Evolutionary conservation across 2,329 filamentous ascomycete species (phyloP).

Genomic region (Ceratocystis cacaofunesta): DNA sequence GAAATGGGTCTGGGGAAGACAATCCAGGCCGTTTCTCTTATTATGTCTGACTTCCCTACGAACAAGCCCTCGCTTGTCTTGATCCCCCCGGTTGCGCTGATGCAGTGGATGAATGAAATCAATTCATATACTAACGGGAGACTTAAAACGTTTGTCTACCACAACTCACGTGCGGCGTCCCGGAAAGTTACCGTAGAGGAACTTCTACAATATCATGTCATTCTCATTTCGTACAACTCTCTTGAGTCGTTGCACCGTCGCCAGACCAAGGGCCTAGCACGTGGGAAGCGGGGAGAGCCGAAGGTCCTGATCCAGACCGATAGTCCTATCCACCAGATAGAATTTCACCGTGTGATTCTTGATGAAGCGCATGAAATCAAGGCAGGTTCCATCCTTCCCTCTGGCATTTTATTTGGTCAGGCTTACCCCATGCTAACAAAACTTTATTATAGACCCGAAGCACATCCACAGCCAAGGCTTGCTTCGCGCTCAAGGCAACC

Average conservation of each 20-base stretch:
- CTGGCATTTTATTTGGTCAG: not conserved
- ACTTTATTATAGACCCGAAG: conserved; percentile 44
- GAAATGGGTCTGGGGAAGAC: conserved; percentile 99
- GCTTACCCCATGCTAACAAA: not conserved
- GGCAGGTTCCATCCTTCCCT: conserved; percentile 25
- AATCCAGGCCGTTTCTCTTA: conserved; percentile 90
- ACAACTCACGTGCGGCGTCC: conserved; percentile 70
- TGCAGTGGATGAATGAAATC: conserved; percentile 87
- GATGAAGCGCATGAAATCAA: conserved; percentile 96
- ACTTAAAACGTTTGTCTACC: conserved; percentile 79
- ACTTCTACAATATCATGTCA: conserved; percentile 72
- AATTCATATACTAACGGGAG: conserved; percentile 70
- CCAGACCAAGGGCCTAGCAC: conserved; percentile 77
- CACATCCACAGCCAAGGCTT: conserved; percentile 86
- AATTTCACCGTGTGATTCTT: conserved; percentile 81
- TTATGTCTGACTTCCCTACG: conserved; percentile 93
- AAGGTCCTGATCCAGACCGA: not conserved
- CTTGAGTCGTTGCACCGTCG: conserved; percentile 86
- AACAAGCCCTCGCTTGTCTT: conserved; percentile 72
- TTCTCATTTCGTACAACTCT: conserved; percentile 92
- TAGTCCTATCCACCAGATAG: conserved; percentile 66
- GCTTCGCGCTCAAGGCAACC: conserved; percentile 72
- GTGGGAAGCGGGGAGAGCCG: not conserved
- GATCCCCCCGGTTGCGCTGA: conserved; percentile 81
- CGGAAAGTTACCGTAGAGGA: conserved; percentile 64